phyloP scores from a whole-genome alignment of 2,329 filamentous ascomycete genomes.

The Fusarium lateritium region DNA sequence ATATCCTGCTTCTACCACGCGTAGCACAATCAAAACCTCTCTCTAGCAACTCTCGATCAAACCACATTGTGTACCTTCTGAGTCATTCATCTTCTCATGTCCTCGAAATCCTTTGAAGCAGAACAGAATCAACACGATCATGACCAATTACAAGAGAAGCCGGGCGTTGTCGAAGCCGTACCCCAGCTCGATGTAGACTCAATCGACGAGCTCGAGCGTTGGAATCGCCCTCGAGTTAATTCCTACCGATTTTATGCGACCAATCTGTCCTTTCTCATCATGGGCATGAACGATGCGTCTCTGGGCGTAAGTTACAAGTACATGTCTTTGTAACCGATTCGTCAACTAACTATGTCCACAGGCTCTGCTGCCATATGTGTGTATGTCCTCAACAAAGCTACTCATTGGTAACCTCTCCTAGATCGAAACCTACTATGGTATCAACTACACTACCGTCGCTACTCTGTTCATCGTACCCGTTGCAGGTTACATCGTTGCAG shows the following conservation, averaged over 20 bases:
- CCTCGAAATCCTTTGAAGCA: background rate
- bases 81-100: slow-evolving; percentile 1
- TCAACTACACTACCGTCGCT: slow-evolving; percentile 75
- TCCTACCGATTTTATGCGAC: slow-evolving; percentile 70
- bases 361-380: slow-evolving; percentile 64
- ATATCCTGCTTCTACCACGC: background rate
- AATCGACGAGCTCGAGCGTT: slow-evolving; percentile 61
- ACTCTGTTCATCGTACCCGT: slow-evolving; percentile 78
- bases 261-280: slow-evolving; percentile 73
- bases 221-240: slow-evolving; percentile 75
- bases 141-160: slow-evolving; percentile 22
- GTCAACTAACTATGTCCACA: slow-evolving; percentile 47
- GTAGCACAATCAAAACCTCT: background rate
- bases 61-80: too few species aligned
- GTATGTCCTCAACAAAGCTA: slow-evolving; percentile 32
- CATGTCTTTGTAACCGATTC: background rate
- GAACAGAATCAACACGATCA: slow-evolving; percentile 15
- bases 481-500: slow-evolving; percentile 74
- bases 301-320: slow-evolving; percentile 66
- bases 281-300: slow-evolving; percentile 79
- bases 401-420: slow-evolving; percentile 14
- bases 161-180: slow-evolving; percentile 10
- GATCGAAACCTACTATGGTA: slow-evolving; percentile 67
- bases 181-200: slow-evolving; percentile 27
- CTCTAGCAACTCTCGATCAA: background rate